Evolutionary conservation across 371 early-diverging fungal genomes (phyloP), one percentile per base, ranked within the genome.

Genomic region (Fennellomyces sp.): DNA sequence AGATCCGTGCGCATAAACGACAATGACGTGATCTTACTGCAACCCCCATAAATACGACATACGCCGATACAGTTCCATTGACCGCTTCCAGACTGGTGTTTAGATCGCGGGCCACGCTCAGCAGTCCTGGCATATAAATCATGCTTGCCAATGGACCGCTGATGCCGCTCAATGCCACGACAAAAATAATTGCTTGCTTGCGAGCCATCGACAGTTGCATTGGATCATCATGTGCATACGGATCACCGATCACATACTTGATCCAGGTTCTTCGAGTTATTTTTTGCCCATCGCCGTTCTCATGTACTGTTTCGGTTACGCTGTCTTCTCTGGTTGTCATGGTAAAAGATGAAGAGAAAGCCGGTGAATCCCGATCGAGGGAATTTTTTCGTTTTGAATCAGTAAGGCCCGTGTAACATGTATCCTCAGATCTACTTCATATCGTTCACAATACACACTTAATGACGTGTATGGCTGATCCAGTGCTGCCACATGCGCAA

Each of bases 71-170:
- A 51, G 75, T 74, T 3, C 72, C 78, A 56, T 69, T 72, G 41
- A 78, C 65, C 19, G 63, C 63, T 12, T 64, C 61, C 12, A 61
- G 29, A 13, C 68, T 63, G 0, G 78, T 78, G 30, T 68, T n/a
- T 17, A 78, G 61, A 47, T 74, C 72, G 10, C 59, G 29, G 27
- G 65, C 72, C 30, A 78, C 69, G 35, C 68, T 66, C 25, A 72
- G 17, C n/a, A 77, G 61, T 6, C 70, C 74, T 30, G 74, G 78
- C 70, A 77, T 69, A 64, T 75, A 67, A 23, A 78, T 72, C 57
- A 62, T 70, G 28, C 75, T 74, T 13, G 63, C 75, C 3, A 78
- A 55, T 0, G 78, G 78, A 1, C 70, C 72, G n/a, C 65, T 68
- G 26, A 78, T 66, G 36, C 61, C 66, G 25, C 53, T 53, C 26